Evolutionary conservation across 495 filamentous ascomycete species (phyloP).

Genomic region (Trichoderma reesei): DNA sequence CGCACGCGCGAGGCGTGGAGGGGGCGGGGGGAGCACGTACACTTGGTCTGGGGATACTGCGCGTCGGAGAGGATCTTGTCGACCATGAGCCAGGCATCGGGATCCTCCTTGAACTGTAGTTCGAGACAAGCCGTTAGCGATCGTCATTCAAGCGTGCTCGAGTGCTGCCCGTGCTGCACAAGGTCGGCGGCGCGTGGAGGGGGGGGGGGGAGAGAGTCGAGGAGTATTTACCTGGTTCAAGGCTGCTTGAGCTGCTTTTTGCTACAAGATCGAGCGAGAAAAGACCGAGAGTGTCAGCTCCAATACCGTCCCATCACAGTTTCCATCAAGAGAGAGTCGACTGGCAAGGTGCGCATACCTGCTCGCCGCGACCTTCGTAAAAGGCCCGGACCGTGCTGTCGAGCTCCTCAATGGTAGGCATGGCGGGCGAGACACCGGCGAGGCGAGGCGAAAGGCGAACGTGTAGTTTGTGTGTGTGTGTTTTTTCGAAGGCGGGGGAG

Average conservation of each 20-base stretch:
- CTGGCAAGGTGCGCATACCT: slow-evolving; percentile 46
- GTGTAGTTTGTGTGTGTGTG: too few species aligned
- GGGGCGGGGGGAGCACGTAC: slow-evolving; percentile 38
- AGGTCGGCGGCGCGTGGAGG: not conserved
- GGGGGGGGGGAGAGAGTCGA: slow-evolving; percentile 8
- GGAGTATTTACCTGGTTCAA: slow-evolving; percentile 74
- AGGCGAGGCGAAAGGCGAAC: not conserved
- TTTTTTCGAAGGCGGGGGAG: not conserved
- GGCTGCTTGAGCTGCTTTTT: slow-evolving; percentile 92
- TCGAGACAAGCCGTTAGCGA: not conserved
- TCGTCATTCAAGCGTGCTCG: not conserved
- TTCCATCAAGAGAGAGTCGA: not conserved
- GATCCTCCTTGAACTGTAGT: slow-evolving; percentile 90
- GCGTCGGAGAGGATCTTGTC: slow-evolving; percentile 90
- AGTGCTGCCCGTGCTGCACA: not conserved
- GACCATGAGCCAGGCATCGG: slow-evolving; percentile 93
- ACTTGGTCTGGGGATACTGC: slow-evolving; percentile 92
- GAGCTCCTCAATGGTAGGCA: slow-evolving; percentile 73
- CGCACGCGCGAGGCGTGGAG: not conserved
- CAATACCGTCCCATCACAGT: not conserved
- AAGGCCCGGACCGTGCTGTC: slow-evolving; percentile 93
- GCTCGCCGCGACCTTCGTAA: slow-evolving; percentile 88
- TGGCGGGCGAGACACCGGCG: slow-evolving; percentile 25
- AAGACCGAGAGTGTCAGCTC: slow-evolving; percentile 19
- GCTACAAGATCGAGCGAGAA: slow-evolving; percentile 44